Base-by-base conservation (phyloP, 257 asterid species). In the Nicotiana noctiflora region DNA sequence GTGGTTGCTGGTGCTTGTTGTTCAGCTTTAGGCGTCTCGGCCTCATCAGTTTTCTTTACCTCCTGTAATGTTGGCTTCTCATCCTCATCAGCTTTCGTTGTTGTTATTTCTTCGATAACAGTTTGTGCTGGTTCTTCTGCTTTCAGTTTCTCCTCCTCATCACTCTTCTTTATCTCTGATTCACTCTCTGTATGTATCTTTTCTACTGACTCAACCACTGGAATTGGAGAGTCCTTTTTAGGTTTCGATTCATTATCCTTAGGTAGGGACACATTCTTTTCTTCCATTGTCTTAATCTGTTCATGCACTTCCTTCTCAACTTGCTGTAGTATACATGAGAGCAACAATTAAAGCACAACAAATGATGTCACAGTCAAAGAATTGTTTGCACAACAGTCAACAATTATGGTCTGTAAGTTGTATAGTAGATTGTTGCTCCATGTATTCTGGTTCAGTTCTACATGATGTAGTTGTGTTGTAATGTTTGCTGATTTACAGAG, bases 261-360 rank as follows among this genome's bases (percentile, higher is more conserved):
- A n/a, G n/a, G n/a, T n/a, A n/a, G n/a, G n/a, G n/a, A n/a, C n/a
- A n/a, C n/a, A n/a, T n/a, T n/a, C n/a, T n/a, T n/a, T n/a, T n/a
- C n/a, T n/a, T n/a, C n/a, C n/a, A n/a, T n/a, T n/a, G 46, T 57
- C 2, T 44, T 19, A 63, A 5, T 76, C 56, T 84, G 87, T 60
- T 76, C 83, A 76, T 84, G 93, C 79, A 82, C 75, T 40, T n/a
- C n/a, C n/a, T 46, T 81, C 83, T 83, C 92, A 55, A 86, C 89
- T 86, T 86, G 91, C 96, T 90, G 90, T 83, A 59, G 37, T 27
- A 59, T 44, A 62, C 3, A 75, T 34, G 11, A 27, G 11, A 75
- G 77, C 57, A 40, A 31, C 6, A 23, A 14, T 46, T 15, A 64
- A 2, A 31, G 21, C 2, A 17, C 31, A 18, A 80, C 65, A n/a